Percentiles rank a stretch among this genome's conserved stretches.
Conservation (phyloP, 495 filamentous ascomycete genomes). For the Lepraria neglecta region DNA sequence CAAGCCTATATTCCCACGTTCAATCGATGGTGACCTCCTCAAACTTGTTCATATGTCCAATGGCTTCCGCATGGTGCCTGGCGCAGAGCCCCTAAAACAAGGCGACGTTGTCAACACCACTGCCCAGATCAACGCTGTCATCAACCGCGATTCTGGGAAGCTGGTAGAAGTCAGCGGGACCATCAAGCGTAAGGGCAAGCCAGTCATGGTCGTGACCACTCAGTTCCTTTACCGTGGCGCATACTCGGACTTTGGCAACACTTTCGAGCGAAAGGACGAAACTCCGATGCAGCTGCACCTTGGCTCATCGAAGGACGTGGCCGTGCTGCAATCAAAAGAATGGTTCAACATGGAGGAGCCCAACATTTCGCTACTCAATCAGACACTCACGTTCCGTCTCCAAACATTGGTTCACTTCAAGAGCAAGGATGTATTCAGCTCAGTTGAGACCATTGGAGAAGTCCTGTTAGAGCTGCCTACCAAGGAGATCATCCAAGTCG, state of each 20-base stretch:
- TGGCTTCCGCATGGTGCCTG: slow-evolving; percentile 95
- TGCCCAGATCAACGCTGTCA: slow-evolving; percentile 92
- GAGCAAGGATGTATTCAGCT: slow-evolving; percentile 87
- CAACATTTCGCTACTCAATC: slow-evolving; percentile 75
- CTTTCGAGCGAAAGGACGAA: slow-evolving; percentile 95
- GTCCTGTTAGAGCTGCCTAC: slow-evolving; percentile 92
- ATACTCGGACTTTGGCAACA: slow-evolving; percentile 93
- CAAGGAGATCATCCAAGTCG: slow-evolving; percentile 94
- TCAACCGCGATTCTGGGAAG: slow-evolving; percentile 97
- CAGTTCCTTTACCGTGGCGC: slow-evolving; percentile 94
- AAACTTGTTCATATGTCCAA: slow-evolving; percentile 95
- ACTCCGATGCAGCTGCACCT: slow-evolving; percentile 93
- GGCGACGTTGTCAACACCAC: slow-evolving; percentile 89
- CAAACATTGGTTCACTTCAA: slow-evolving; percentile 88
- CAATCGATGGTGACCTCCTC: slow-evolving; percentile 89
- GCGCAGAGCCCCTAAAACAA: slow-evolving; percentile 88
- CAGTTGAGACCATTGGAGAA: slow-evolving; percentile 86
- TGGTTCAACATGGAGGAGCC: slow-evolving; percentile 84
- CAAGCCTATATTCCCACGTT: slow-evolving; percentile 93
- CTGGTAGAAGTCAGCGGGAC: slow-evolving; percentile 99
- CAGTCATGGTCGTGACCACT: slow-evolving; percentile 98
- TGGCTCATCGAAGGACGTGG: slow-evolving; percentile 77
- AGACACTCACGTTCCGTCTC: slow-evolving; percentile 95
- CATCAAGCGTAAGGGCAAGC: slow-evolving; percentile 73
- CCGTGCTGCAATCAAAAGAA: slow-evolving; percentile 88